phyloP scores from a whole-genome alignment of 306 rosid species.

The Erythrophleum fordii region DNA sequence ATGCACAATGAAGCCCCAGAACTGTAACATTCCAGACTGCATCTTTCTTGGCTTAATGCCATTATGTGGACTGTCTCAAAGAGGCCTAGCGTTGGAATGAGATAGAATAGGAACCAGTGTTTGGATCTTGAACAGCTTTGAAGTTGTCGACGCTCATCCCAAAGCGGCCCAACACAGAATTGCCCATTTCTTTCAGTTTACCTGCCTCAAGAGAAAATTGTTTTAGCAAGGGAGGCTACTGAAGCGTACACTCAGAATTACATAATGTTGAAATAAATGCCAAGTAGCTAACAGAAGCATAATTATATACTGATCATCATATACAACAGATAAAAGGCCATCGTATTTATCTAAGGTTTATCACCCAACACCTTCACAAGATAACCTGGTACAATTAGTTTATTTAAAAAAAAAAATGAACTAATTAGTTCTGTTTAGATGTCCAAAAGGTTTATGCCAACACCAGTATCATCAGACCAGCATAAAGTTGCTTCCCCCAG shows the following conservation, averaged over 20 bases:
- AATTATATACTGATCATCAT: not conserved
- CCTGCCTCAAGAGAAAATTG: constrained; percentile 48
- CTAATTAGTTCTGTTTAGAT: not conserved
- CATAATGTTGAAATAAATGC: not conserved
- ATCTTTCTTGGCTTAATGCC: constrained; percentile 32
- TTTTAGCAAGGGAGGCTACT: not conserved
- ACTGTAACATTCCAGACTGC: constrained; percentile 10
- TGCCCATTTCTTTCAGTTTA: constrained; percentile 91
- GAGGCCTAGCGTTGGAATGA: constrained; percentile 66
- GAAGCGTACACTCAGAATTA: not conserved
- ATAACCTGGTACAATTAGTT: not conserved
- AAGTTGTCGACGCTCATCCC: constrained; percentile 94
- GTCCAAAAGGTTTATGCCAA: not conserved
- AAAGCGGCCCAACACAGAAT: constrained; percentile 86
- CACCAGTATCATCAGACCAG: not conserved
- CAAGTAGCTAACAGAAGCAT: not conserved
- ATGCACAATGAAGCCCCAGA: constrained; percentile 28
- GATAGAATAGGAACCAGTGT: constrained; percentile 88
- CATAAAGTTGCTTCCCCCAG: not conserved
- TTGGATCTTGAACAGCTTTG: constrained; percentile 89
- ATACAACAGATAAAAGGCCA: not conserved
- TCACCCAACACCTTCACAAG: constrained; percentile 9
- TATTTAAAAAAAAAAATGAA: not conserved
- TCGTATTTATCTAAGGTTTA: not conserved
- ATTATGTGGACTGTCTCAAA: constrained; percentile 9